Percentiles rank a stretch among this genome's conserved stretches.
Evolutionary conservation across 345 rosid species (phyloP).

Genomic region (Citrus unshiu): DNA sequence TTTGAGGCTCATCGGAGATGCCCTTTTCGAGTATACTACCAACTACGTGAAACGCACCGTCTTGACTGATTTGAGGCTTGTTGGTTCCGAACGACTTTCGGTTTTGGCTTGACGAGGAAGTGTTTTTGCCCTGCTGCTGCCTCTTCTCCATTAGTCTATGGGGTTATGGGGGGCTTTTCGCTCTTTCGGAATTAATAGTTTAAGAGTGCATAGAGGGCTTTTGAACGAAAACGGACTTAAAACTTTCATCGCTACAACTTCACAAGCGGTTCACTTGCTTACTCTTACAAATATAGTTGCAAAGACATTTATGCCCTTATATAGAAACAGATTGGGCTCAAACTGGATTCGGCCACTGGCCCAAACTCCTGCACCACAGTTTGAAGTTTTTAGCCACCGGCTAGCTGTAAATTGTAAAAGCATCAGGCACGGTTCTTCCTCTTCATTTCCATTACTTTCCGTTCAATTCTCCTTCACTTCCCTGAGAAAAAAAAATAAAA

Average conservation of each 20-base stretch:
- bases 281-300: too few relatives aligned
- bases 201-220: background rate
- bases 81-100: slow-evolving; percentile 17
- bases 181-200: background rate
- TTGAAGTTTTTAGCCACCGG: background rate
- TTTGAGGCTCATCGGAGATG: slow-evolving; percentile 24
- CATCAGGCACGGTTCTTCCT: background rate
- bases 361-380: too few relatives aligned
- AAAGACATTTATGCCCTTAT: background rate
- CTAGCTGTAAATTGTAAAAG: too few relatives aligned
- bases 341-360: too few relatives aligned
- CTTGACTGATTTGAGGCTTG: slow-evolving; percentile 23
- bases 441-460: background rate
- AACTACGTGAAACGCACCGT: slow-evolving; percentile 34
- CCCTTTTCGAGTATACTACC: slow-evolving; percentile 81
- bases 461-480: background rate
- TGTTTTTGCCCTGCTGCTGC: background rate
- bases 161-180: background rate
- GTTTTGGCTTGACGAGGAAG: background rate
- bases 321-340: background rate
- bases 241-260: background rate
- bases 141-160: slow-evolving; percentile 19
- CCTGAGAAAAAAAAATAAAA: background rate
- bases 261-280: too few relatives aligned
- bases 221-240: too few relatives aligned